phyloP scores from a whole-genome alignment of 1,284 basidiomycete genomes.

The Dichomitus squalens region DNA sequence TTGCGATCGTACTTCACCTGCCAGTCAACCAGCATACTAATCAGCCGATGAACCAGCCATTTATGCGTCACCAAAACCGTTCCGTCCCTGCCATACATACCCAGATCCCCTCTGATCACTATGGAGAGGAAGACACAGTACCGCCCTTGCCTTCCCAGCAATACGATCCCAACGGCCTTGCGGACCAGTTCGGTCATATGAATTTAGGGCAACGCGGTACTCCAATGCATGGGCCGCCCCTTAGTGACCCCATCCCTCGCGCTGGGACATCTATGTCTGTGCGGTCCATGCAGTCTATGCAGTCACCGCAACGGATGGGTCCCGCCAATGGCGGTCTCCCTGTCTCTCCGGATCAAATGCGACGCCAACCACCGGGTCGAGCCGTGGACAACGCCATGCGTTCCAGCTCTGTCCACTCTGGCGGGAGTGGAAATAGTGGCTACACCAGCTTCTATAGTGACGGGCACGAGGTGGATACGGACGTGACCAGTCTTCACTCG shows the following conservation, averaged over 20 bases:
- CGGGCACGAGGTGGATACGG: conserved; percentile 29
- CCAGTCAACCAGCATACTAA: conserved; percentile 21
- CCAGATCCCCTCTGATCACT: conserved; percentile 36
- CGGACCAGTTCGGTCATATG: conserved; percentile 52
- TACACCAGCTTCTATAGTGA: conserved; percentile 30
- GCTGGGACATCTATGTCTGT: conserved; percentile 57
- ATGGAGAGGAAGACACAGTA: conserved; percentile 33
- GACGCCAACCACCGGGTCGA: conserved; percentile 26
- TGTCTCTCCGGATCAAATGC: conserved; percentile 26
- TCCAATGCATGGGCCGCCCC: conserved; percentile 22
- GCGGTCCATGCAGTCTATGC: conserved; percentile 37
- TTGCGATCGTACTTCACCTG: background rate
- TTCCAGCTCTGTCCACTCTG: conserved; percentile 32
- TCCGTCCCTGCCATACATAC: conserved; percentile 43
- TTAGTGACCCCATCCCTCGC: conserved; percentile 37
- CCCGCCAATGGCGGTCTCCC: conserved; percentile 25
- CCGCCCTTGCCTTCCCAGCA: conserved; percentile 37
- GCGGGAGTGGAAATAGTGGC: conserved; percentile 29
- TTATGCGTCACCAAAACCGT: conserved; percentile 38
- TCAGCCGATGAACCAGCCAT: conserved; percentile 21
- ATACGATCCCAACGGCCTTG: conserved; percentile 45
- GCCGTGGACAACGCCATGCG: conserved; percentile 17
- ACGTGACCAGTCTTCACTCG: conserved; percentile 37
- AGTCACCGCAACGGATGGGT: conserved; percentile 32
- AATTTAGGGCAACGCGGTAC: conserved; percentile 43